Percentiles rank a stretch among this genome's conserved stretches.
Conservation (phyloP, 495 filamentous ascomycete genomes). For the Bathelium albidoporum region DNA sequence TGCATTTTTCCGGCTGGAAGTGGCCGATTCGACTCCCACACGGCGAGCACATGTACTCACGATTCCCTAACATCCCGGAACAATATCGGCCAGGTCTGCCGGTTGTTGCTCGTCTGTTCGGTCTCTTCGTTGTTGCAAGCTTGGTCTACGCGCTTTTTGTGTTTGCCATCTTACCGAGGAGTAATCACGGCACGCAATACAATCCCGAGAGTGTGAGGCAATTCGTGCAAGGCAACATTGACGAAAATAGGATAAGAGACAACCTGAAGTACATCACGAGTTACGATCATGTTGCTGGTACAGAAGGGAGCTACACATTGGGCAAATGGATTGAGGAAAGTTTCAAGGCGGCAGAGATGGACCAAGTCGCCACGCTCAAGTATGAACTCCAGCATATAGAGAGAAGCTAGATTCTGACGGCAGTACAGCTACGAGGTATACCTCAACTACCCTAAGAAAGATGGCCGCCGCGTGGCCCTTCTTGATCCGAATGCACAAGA, state of each 20-base stretch:
- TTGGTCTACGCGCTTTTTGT: conserved; percentile 77
- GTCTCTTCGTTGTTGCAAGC: conserved; percentile 59
- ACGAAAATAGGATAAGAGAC: conserved; percentile 55
- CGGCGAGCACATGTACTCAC: conserved; percentile 6
- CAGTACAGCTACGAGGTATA: conserved; percentile 49
- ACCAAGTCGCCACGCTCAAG: conserved; percentile 59
- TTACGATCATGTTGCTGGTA: conserved; percentile 82
- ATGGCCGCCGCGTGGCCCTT: conserved; percentile 71
- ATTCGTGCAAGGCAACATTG: conserved; percentile 59
- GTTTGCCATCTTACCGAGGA: conserved; percentile 57
- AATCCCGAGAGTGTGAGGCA: conserved; percentile 58
- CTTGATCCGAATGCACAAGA: conserved; percentile 54
- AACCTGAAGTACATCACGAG: conserved; percentile 61
- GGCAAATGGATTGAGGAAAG: conserved; percentile 69
- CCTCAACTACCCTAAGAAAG: conserved; percentile 74
- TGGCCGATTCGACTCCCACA: conserved; percentile 6
- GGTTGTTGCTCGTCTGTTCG: conserved; percentile 52
- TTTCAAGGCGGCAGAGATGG: conserved; percentile 59
- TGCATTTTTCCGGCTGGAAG: neutral
- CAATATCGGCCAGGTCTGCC: conserved; percentile 27
- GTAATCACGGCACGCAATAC: conserved; percentile 35
- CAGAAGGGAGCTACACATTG: conserved; percentile 74
- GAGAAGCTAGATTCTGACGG: conserved; percentile 11
- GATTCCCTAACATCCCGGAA: conserved; percentile 23
- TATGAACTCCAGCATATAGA: conserved; percentile 37